Evolutionary conservation across 2,329 filamentous ascomycete genomes (phyloP).

Genomic region (Aspergillus vadensis): DNA sequence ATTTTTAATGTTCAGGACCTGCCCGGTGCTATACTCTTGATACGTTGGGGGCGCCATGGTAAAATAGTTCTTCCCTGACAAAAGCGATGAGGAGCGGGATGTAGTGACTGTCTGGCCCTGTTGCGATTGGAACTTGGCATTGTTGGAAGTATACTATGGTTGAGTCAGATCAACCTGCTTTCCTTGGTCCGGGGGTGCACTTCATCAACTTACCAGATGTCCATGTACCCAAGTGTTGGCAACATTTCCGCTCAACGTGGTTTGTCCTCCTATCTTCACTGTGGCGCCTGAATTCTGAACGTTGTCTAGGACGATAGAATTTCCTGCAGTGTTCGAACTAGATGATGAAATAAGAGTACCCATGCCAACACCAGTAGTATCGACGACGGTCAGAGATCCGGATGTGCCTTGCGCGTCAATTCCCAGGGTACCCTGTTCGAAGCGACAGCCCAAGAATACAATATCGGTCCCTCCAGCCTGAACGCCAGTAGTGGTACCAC

Average conservation of each 20-base stretch:
- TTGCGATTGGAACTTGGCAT: slow-evolving; percentile 25
- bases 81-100: slow-evolving; percentile 30
- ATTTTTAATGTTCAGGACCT: slow-evolving; percentile 52
- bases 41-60: slow-evolving; percentile 48
- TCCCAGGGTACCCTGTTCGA: slow-evolving; percentile 27
- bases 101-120: slow-evolving; percentile 33
- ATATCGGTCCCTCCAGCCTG: slow-evolving; percentile 43
- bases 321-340: slow-evolving; percentile 34
- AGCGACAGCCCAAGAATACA: slow-evolving; percentile 28
- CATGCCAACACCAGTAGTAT: slow-evolving; percentile 18
- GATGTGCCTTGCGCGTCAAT: slow-evolving; percentile 28
- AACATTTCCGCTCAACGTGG: slow-evolving; percentile 23
- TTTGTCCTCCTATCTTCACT: slow-evolving; percentile 28
- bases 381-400: slow-evolving; percentile 28
- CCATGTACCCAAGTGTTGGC: slow-evolving; percentile 36
- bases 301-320: slow-evolving; percentile 35
- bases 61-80: slow-evolving; percentile 42
- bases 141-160: slow-evolving; percentile 22
- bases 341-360: slow-evolving; percentile 22
- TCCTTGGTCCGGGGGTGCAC: background rate
- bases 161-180: background rate
- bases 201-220: slow-evolving; percentile 26
- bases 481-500: slow-evolving; percentile 59
- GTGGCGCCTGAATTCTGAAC: slow-evolving; percentile 31
- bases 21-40: slow-evolving; percentile 41